These are phyloP conservation scores for Penicillium capsulatum DNA, from an alignment of 2,329 filamentous ascomycete genomes.

Conservation along the genomic window DNA sequence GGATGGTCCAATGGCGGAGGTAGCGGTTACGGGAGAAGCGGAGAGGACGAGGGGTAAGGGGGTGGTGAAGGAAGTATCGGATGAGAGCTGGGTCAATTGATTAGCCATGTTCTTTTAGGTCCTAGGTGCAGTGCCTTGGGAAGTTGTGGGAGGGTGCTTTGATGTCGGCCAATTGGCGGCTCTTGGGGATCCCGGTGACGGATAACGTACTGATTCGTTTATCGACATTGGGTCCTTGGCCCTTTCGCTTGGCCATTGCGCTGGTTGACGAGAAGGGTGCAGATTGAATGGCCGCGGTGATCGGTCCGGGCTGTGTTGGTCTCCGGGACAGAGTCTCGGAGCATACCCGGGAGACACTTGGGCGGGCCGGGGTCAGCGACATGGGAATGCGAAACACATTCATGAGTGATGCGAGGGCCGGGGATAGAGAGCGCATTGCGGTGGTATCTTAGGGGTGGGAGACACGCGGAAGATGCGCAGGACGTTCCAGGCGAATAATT, in stretches of 20 bases:
- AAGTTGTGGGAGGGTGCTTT: background rate
- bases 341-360: conserved; percentile 22
- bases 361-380: conserved; percentile 28
- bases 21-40: conserved; percentile 82
- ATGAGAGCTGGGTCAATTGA: conserved; percentile 52
- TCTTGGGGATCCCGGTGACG: background rate
- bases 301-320: conserved; percentile 18
- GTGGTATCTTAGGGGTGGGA: conserved; percentile 18
- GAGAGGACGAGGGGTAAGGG: conserved; percentile 68
- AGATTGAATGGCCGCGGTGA: conserved; percentile 23
- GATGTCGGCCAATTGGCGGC: background rate
- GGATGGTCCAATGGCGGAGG: conserved; percentile 97
- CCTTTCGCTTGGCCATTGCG: conserved; percentile 39
- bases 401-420: conserved; percentile 43
- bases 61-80: conserved; percentile 66
- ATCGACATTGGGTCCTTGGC: conserved; percentile 30
- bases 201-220: conserved; percentile 44
- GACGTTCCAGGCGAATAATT: conserved; percentile 21
- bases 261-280: conserved; percentile 40
- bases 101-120: conserved; percentile 9
- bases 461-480: conserved; percentile 11
- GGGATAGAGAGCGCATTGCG: conserved; percentile 37
- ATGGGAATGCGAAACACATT: conserved; percentile 44
- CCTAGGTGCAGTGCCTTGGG: background rate
- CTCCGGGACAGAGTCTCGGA: conserved; percentile 20